phyloP scores from a whole-genome alignment of 2,329 filamentous ascomycete genomes.

The Mycosphaerella sp. region DNA sequence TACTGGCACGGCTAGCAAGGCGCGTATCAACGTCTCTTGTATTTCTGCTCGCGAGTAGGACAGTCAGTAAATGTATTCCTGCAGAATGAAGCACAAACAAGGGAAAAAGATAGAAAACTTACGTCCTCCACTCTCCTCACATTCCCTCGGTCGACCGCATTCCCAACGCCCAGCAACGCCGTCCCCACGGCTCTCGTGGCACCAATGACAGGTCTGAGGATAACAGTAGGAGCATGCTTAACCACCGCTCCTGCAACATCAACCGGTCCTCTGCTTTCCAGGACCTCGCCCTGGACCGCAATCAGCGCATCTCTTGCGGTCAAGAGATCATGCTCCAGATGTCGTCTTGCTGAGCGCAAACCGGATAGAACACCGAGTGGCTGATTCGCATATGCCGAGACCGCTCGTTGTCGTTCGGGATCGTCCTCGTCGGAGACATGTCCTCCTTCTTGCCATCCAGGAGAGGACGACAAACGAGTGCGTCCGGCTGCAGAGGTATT shows the following conservation, averaged over 20 bases:
- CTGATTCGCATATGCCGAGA: constrained; percentile 90
- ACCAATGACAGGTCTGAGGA: constrained; percentile 84
- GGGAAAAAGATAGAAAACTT: constrained; percentile 42
- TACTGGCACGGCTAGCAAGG: not conserved
- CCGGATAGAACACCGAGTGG: constrained; percentile 84
- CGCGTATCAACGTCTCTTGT: not conserved
- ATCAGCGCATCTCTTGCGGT: constrained; percentile 86
- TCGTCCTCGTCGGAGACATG: constrained; percentile 53
- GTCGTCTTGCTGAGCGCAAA: constrained; percentile 71
- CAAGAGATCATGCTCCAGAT: constrained; percentile 79
- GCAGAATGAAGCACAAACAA: constrained; percentile 16
- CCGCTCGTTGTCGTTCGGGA: constrained; percentile 66
- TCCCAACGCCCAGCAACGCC: constrained; percentile 85
- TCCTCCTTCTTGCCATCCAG: constrained; percentile 39
- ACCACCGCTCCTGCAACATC: constrained; percentile 73
- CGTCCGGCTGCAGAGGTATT: constrained; percentile 16
- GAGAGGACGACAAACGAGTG: constrained; percentile 19
- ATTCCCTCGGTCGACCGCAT: constrained; percentile 79
- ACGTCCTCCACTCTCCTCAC: constrained; percentile 80
- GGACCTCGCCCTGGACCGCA: constrained; percentile 83
- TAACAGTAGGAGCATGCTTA: constrained; percentile 81
- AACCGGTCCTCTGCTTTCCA: constrained; percentile 75
- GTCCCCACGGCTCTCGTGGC: constrained; percentile 83
- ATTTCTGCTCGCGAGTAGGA: not conserved
- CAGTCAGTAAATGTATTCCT: constrained; percentile 29